A percentile compares a stretch with the other conserved stretches of the same genome.
These are phyloP conservation scores for Solanum clarkiae DNA, from an alignment of 257 asterid species.

Conservation along the genomic window DNA sequence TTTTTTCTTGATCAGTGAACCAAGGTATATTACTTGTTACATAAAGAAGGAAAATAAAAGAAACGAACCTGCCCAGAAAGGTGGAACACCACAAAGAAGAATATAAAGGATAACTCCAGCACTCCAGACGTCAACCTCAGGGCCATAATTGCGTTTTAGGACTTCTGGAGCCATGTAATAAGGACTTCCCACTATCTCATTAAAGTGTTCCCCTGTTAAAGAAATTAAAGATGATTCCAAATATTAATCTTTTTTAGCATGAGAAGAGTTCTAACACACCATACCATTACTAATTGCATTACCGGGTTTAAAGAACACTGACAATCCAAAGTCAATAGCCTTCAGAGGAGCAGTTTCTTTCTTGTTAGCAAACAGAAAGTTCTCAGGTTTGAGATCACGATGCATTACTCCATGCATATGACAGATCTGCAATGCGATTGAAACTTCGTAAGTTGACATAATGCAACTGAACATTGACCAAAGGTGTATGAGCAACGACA, in stretches of 20 bases:
- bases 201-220: slow-evolving; percentile 42
- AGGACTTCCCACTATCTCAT: slow-evolving; percentile 79
- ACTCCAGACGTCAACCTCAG: slow-evolving; percentile 64
- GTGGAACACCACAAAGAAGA: slow-evolving; percentile 73
- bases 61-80: slow-evolving; percentile 73
- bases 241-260: background rate
- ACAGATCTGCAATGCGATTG: slow-evolving; percentile 32
- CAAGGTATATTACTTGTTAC: background rate
- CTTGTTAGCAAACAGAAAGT: slow-evolving; percentile 54
- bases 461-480: background rate
- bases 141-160: slow-evolving; percentile 58
- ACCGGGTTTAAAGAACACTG: slow-evolving; percentile 63
- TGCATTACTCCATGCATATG: slow-evolving; percentile 71
- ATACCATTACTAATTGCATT: background rate
- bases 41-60: background rate
- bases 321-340: slow-evolving; percentile 67
- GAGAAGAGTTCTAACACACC: background rate
- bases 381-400: slow-evolving; percentile 75
- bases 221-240: background rate
- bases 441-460: background rate
- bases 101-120: slow-evolving; percentile 67
- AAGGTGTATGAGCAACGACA: background rate
- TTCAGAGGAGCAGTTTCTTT: slow-evolving; percentile 52
- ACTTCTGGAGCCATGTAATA: slow-evolving; percentile 85
- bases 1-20: background rate